Evolutionary conservation across 495 filamentous ascomycete species (phyloP), one percentile per base, ranked within the genome.

Genomic region (Diplogelasinospora grovesii): DNA sequence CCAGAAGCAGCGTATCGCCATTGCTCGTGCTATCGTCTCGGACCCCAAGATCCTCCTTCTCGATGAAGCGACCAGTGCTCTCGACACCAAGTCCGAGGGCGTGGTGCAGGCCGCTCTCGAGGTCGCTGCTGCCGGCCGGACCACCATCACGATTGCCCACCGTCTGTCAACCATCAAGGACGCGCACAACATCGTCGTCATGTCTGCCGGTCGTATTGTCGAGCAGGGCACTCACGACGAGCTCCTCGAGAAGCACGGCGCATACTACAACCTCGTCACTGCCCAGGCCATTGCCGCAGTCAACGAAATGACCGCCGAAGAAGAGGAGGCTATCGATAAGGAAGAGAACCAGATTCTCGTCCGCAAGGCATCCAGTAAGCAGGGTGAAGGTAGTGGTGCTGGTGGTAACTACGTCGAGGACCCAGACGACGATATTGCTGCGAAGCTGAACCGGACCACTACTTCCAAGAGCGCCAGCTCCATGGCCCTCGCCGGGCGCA

Each of bases 31-130:
- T 22, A 79, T 98, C 40, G 86, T 97, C 20, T 86, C 81, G 31
- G 84, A 98, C 56, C 92, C 92, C n/a, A 93, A 92, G 68, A 67
- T 98, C 53, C 71, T 98, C 1, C 68, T 98, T 3, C 78, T 98
- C 11, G 92, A 98, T 53, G 92, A 98, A 62, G 92, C 92, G 15
- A 98, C 92, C 1, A 86, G 82, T 21, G 89, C 89, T 2, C 71
- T 98, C n/a, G 92, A 98, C 59, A 95, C 92, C 34, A 92, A 89
- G 55, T 89, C 86, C 10, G 92, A 98, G 65, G 87, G 86, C 22
- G 85, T 95, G 4, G 92, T 98, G 0, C 92, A 98, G 63, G 85
- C 85, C 27, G 92, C 92, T 13, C 72, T 98, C 15, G 89, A 96
- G 50, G 81, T 74, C 32, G 92, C 88, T 25, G 77, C 89, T 9